Base-by-base conservation (phyloP, 176 grass and related monocot species). In the Eragrostis nindensis region DNA sequence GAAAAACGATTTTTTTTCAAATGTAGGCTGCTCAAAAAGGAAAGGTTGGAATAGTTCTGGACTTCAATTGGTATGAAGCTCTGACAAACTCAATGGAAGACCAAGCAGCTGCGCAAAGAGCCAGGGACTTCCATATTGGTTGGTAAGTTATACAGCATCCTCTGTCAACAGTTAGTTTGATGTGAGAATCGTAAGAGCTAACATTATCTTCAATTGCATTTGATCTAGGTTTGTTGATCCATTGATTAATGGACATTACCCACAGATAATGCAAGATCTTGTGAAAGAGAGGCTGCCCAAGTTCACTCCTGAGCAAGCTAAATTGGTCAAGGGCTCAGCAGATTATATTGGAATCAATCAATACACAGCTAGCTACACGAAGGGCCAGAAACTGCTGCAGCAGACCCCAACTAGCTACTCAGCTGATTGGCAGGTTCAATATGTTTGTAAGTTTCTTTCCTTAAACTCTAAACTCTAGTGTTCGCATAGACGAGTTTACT, bases 291-390 rank as follows among this genome's bases (percentile, higher is more conserved):
- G 91, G 68, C 21, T 94, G 22, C 94, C 94, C 7, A 83, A 17
- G 53, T 97, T 94, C 80, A 91, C 91, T 47, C 60, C 68, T 59
- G 84, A 86, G 73, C 88, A 98, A 86, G 82, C 77, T 77, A 94
- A 81, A 62, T 42, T 98, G 78, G 75, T 98, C 26, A 93, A 95
- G 78, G 95, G 95, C 40, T 98, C 95, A 8, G 83, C 86, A 50
- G 95, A 95, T 75, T 98, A 89, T 46, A 76, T 98, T 7, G 95
- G 95, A 3, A 98, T 98, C 62, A 98, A 98, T 53, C 71, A 98
- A 29, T 98, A 98, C 80, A 98, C 95, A 36, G 77, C 74, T 39
- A 94, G 91, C 69, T 94, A 95, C 43, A 93, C 93, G 65, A 60
- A 88, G 77, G 87, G 77, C 8, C 82, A 85, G 59, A 61, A 75